phyloP scores from a whole-genome alignment of 768 basidiomycete species.

The Calocybe cyanea region DNA sequence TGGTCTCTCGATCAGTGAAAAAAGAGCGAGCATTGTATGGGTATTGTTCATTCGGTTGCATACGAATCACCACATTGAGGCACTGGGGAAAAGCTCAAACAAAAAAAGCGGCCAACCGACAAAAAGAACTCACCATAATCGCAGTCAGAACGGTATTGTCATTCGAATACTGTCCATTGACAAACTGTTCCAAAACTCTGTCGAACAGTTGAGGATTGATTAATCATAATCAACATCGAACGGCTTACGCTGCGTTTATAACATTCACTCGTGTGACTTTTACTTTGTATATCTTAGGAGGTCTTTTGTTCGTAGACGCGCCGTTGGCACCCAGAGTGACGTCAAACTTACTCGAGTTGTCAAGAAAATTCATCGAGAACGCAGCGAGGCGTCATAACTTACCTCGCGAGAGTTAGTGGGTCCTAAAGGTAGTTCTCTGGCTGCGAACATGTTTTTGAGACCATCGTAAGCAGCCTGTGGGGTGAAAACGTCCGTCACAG shows the following conservation, averaged over 20 bases:
- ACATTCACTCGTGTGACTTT: conserved; percentile 53
- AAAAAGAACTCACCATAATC: conserved; percentile 44
- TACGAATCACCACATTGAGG: conserved; percentile 70
- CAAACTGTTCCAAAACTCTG: conserved; percentile 62
- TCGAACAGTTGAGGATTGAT: background rate
- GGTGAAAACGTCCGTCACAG: conserved; percentile 61
- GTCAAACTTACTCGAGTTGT: conserved; percentile 11
- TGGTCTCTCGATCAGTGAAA: conserved; percentile 55
- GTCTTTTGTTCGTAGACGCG: conserved; percentile 22
- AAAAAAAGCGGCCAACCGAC: background rate
- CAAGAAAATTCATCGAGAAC: conserved; percentile 12
- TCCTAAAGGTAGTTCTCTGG: conserved; percentile 11
- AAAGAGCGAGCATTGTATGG: conserved; percentile 76
- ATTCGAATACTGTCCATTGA: conserved; percentile 59
- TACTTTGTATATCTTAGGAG: conserved; percentile 51
- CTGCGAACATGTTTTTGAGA: conserved; percentile 38
- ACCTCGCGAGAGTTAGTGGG: conserved; percentile 7
- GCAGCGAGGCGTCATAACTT: conserved; percentile 22
- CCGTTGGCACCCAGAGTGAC: conserved; percentile 38
- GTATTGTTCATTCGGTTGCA: conserved; percentile 64
- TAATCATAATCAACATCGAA: background rate
- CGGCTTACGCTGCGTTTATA: conserved; percentile 42
- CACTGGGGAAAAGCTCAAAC: conserved; percentile 40
- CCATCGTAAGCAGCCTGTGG: conserved; percentile 75
- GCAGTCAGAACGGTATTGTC: conserved; percentile 62